Conservation (phyloP, 139 green algal genomes). For the Chlorella sorokiniana region DNA sequence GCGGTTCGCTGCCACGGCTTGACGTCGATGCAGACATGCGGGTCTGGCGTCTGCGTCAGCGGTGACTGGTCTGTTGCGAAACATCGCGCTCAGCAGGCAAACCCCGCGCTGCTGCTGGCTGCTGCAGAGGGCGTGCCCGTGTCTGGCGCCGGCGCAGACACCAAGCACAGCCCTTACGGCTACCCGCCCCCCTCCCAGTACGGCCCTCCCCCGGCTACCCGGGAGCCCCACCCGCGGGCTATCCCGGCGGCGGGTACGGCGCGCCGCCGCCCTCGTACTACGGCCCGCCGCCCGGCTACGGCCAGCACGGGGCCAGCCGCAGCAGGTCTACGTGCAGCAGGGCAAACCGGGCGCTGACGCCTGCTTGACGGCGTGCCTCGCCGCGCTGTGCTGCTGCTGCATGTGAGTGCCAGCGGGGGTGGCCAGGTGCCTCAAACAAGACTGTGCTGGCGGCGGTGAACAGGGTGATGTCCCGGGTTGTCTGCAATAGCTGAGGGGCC, state of each 20-base stretch:
- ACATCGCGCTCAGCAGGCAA: neutral
- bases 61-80: neutral
- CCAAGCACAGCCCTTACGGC: constrained; percentile 4
- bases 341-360: neutral
- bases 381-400: constrained; percentile 25
- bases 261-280: constrained; percentile 32
- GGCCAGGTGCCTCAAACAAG: too few relatives aligned
- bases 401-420: neutral
- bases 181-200: neutral
- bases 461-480: too few relatives aligned
- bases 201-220: neutral
- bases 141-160: neutral
- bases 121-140: constrained; percentile 25
- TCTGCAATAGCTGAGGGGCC: too few relatives aligned
- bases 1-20: neutral
- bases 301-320: neutral
- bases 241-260: constrained; percentile 13
- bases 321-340: constrained; percentile 25
- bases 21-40: too few relatives aligned
- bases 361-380: constrained; percentile 19
- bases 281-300: constrained; percentile 12
- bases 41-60: too few relatives aligned
- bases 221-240: neutral
- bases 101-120: neutral
- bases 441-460: too few relatives aligned